Evolutionary conservation across 164 flowering plant genomes (phyloP).

Genomic region (grape (Vitis vinifera)): DNA sequence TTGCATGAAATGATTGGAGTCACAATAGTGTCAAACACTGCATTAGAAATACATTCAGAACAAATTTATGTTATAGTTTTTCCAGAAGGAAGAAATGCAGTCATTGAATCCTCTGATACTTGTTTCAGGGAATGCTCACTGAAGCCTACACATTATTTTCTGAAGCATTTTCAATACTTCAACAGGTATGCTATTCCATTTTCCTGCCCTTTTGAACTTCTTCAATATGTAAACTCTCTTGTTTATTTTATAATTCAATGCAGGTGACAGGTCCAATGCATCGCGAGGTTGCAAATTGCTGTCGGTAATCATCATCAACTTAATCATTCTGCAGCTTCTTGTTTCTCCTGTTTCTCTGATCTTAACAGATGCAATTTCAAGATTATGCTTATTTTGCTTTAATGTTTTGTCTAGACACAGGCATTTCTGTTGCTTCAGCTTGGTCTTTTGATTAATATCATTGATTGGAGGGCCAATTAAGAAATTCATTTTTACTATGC

Average conservation of each 20-base stretch:
- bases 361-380: neutral
- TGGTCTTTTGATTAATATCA: neutral
- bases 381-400: neutral
- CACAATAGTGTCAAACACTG: too few relatives aligned
- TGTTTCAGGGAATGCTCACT: slow-evolving; percentile 89
- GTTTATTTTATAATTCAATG: slow-evolving; percentile 10
- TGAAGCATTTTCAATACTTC: slow-evolving; percentile 93
- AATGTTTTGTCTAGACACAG: neutral
- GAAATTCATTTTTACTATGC: neutral
- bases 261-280: slow-evolving; percentile 99
- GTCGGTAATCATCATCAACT: slow-evolving; percentile 52
- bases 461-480: too few relatives aligned
- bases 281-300: slow-evolving; percentile 97
- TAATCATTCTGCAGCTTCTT: neutral
- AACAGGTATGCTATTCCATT: slow-evolving; percentile 58
- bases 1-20: neutral
- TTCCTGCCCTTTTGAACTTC: neutral
- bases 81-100: too few relatives aligned
- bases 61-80: too few relatives aligned
- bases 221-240: slow-evolving; percentile 6
- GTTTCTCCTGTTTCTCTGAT: neutral
- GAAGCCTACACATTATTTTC: slow-evolving; percentile 90
- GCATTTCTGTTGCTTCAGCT: neutral
- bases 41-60: too few relatives aligned
- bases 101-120: neutral